These are phyloP conservation scores for Suillus tomentosus DNA, from an alignment of 768 basidiomycete genomes.

Conservation along the genomic window DNA sequence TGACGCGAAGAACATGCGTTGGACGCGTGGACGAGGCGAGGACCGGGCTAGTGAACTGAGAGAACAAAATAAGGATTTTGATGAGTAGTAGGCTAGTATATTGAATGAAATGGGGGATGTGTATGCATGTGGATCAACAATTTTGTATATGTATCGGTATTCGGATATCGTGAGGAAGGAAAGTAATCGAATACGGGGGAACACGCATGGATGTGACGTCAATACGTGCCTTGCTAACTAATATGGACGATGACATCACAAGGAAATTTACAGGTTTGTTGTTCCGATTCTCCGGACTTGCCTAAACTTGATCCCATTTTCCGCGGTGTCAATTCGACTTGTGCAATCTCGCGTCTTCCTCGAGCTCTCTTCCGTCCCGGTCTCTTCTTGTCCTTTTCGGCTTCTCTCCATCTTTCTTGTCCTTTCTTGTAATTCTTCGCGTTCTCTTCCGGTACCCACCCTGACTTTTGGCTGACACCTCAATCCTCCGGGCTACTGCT, in stretches of 20 bases:
- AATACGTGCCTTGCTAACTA: conserved; percentile 20
- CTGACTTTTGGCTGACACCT: neutral
- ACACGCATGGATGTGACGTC: conserved; percentile 25
- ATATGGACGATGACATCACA: conserved; percentile 31
- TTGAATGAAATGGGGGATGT: conserved; percentile 2
- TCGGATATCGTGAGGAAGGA: conserved; percentile 14
- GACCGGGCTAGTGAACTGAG: neutral
- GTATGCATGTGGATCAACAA: neutral
- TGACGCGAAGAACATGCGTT: conserved; percentile 33
- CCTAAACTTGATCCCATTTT: conserved; percentile 11
- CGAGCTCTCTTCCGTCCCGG: neutral
- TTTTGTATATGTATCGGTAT: neutral
- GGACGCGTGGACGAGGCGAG: conserved; percentile 1
- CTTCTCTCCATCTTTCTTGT: conserved; percentile 4
- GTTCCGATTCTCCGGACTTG: conserved; percentile 26
- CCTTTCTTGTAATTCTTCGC: conserved; percentile 1
- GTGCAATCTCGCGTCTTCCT: neutral
- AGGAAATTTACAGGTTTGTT: conserved; percentile 4
- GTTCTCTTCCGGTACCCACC: neutral
- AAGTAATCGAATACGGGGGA: conserved; percentile 17
- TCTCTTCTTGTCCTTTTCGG: neutral
- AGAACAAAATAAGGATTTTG: neutral
- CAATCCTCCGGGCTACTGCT: neutral
- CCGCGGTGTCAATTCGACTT: conserved; percentile 18
- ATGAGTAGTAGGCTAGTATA: too few relatives aligned